Percentiles rank a stretch among this genome's conserved stretches.
Evolutionary conservation across 192 early-diverging fungal genomes (phyloP).

Genomic region (Gonapodya prolifera): DNA sequence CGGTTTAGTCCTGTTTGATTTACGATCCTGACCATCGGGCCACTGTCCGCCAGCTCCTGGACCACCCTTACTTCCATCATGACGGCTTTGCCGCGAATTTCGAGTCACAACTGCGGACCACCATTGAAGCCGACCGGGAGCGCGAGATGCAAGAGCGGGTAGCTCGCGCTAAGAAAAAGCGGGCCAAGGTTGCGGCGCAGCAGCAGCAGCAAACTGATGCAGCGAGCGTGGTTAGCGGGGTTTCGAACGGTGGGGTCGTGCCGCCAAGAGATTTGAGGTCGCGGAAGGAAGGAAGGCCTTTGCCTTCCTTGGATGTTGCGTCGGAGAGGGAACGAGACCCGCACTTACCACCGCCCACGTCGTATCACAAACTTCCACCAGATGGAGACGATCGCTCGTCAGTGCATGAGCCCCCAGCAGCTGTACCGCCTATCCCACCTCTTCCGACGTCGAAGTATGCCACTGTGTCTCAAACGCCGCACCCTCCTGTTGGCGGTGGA

Average conservation of each 20-base stretch:
- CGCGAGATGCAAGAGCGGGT: neutral
- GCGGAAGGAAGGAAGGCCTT: neutral
- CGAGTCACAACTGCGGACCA: conserved; percentile 15
- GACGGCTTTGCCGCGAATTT: conserved; percentile 39
- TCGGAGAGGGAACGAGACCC: neutral
- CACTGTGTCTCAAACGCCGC: neutral
- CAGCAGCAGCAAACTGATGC: neutral
- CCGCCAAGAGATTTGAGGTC: neutral
- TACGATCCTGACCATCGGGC: conserved; percentile 50
- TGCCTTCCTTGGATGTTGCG: neutral
- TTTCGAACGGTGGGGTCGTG: neutral
- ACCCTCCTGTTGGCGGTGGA: neutral
- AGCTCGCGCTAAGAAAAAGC: neutral
- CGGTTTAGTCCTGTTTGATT: conserved; percentile 32
- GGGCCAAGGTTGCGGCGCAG: neutral
- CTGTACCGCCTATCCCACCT: neutral
- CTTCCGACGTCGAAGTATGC: neutral
- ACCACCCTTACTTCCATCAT: conserved; percentile 41
- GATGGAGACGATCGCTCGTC: neutral
- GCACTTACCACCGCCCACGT: neutral
- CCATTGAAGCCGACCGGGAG: neutral
- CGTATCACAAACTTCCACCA: no score
- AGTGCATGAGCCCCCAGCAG: neutral
- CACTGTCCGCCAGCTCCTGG: conserved; percentile 40
- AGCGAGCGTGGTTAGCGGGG: neutral